phyloP scores from a whole-genome alignment of 345 rosid species.

The Erodium maritimum region DNA sequence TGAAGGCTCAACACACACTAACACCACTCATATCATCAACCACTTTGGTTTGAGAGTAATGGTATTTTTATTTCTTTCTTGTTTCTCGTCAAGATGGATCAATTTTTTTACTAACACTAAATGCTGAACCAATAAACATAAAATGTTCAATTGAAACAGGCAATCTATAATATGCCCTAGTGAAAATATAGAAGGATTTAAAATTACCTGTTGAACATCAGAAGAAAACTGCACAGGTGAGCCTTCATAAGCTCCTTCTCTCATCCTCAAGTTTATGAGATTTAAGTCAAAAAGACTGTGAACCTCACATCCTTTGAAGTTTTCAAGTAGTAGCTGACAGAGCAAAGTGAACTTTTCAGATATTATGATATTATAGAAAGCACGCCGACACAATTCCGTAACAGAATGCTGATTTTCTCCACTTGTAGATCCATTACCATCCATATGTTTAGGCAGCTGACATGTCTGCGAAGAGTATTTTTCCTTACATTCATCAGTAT shows the following conservation, averaged over 20 bases:
- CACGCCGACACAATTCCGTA: slow-evolving; percentile 50
- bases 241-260: slow-evolving; percentile 59
- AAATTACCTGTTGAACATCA: slow-evolving; percentile 60
- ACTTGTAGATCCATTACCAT: slow-evolving; percentile 24
- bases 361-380: slow-evolving; percentile 44
- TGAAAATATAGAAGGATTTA: neutral
- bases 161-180: neutral
- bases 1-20: too few relatives aligned
- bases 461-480: slow-evolving; percentile 13
- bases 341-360: slow-evolving; percentile 66
- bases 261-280: slow-evolving; percentile 58
- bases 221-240: slow-evolving; percentile 47
- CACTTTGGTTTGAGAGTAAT: too few relatives aligned
- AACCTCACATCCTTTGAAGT: slow-evolving; percentile 52
- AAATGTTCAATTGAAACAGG: neutral
- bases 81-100: too few relatives aligned
- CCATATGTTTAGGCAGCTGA: slow-evolving; percentile 12
- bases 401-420: slow-evolving; percentile 23
- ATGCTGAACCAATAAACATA: too few relatives aligned
- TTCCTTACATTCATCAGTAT: slow-evolving; percentile 18
- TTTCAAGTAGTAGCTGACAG: slow-evolving; percentile 58
- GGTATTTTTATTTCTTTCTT: too few relatives aligned
- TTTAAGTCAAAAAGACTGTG: slow-evolving; percentile 40
- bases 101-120: too few relatives aligned
- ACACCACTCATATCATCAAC: too few relatives aligned